Evolutionary conservation across 108 stramenopile species (phyloP).

Genomic region (Conticribra weissflogii): DNA sequence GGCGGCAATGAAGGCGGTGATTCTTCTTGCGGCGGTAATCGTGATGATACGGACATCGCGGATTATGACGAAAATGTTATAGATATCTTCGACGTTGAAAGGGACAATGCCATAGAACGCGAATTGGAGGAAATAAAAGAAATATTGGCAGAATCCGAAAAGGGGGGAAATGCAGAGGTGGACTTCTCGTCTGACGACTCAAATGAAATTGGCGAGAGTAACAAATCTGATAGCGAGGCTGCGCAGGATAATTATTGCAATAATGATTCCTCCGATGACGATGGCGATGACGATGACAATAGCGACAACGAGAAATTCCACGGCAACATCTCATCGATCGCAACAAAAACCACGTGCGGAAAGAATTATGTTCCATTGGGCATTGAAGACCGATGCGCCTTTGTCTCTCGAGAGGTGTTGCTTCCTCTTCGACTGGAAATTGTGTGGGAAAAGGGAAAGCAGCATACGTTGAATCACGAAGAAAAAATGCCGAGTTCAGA

Average conservation of each 20-base stretch:
- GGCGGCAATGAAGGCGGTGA: background rate
- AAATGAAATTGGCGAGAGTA: background rate
- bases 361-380: conserved; percentile 3
- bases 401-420: conserved; percentile 7
- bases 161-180: too few relatives aligned
- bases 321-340: background rate
- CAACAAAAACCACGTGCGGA: background rate
- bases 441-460: background rate
- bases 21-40: too few relatives aligned
- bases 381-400: conserved; percentile 17
- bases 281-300: background rate
- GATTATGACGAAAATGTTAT: too few relatives aligned
- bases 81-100: too few relatives aligned
- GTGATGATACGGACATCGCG: too few relatives aligned
- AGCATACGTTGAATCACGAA: too few relatives aligned
- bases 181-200: too few relatives aligned
- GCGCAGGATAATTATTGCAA: too few relatives aligned
- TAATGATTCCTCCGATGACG: background rate
- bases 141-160: too few relatives aligned
- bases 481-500: too few relatives aligned
- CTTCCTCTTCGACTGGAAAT: conserved; percentile 26
- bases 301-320: background rate
- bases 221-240: background rate
- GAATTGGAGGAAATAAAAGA: too few relatives aligned
- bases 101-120: too few relatives aligned